Base-by-base conservation (phyloP, 148 eudicot species). In the Nepenthes mirabilis region DNA sequence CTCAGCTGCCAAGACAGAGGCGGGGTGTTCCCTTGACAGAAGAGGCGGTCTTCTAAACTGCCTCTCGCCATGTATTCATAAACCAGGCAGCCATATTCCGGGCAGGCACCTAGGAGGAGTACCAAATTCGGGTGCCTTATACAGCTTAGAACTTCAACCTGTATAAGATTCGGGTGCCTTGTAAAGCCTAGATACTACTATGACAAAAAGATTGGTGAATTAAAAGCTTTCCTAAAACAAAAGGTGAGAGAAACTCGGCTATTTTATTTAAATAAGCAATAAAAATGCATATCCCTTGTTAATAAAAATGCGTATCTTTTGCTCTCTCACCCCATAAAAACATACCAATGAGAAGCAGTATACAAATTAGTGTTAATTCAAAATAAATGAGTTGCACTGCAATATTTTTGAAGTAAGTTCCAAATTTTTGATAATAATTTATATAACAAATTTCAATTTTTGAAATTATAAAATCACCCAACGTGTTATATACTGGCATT, bases 91-190 rank as follows among this genome's bases (percentile, higher is more conserved):
- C 85, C 85, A 36, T 77, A 77, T 53, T 80, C 85, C 49, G 85
- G 85, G 59, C 85, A 80, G 43, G 85, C 85, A 55, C 85, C 85
- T 32, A 80, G 71, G 43, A 80, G 85, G 47, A 77, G 79, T 47
- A 80, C 85, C 79, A 80, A 56, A 72, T 80, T 73, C 49, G 85
- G 85, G 62, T 80, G 82, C 34, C 82, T 61, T 49, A 80, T 77
- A 70, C 79, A 74, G 72, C 82, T 72, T 13, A 80, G 58, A 13
- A 80, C 79, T 72, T 74, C 82, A 71, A 78, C 70, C 82, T 78
- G 73, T 68, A 71, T 6, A 12, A 40, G 45, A 8, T 40, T 40
- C 45, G 8, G 8, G 45, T 4, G 8, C 8, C 4, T 40, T 40
- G 1, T 40, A 40, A 40, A 40, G 45, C 45, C 45, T 40, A 0